Percentiles rank a stretch among this genome's conserved stretches.
These are phyloP conservation scores for Trichoderma aggressivum DNA, from an alignment of 2,329 filamentous ascomycete genomes.

Conservation along the genomic window DNA sequence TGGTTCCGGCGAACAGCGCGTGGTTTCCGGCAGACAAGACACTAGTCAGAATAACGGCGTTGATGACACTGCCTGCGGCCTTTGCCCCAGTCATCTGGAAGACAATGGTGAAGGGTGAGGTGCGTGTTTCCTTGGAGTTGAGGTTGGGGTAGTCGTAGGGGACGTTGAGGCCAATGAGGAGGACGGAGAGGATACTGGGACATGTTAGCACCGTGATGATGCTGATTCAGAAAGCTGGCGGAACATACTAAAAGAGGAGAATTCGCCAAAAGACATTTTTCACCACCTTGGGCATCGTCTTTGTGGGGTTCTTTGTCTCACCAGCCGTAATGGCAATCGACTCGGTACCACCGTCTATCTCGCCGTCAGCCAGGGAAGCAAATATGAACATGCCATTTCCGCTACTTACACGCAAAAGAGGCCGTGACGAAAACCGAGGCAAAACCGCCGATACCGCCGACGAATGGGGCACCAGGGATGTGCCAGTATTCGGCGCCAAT, in stretches of 20 bases:
- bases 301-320: constrained; percentile 60
- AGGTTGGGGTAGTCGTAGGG: constrained; percentile 48
- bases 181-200: constrained; percentile 36
- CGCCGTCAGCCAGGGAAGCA: background rate
- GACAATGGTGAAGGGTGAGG: constrained; percentile 52
- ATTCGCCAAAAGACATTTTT: constrained; percentile 65
- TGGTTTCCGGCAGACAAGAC: constrained; percentile 39
- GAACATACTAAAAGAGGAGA: constrained; percentile 45
- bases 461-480: constrained; percentile 59
- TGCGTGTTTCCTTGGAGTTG: constrained; percentile 32
- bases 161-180: constrained; percentile 54
- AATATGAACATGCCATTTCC: background rate
- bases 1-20: constrained; percentile 35
- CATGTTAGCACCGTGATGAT: background rate
- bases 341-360: constrained; percentile 51
- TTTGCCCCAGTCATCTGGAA: constrained; percentile 55
- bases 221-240: background rate
- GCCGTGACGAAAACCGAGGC: constrained; percentile 54
- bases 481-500: constrained; percentile 59
- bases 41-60: constrained; percentile 50
- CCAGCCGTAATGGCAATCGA: constrained; percentile 64
- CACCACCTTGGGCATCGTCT: constrained; percentile 59
- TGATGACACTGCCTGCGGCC: constrained; percentile 53
- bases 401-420: constrained; percentile 53
- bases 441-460: constrained; percentile 62